Conservation (phyloP, 2,329 filamentous ascomycete species). For the Trichoderma simmonsii region DNA sequence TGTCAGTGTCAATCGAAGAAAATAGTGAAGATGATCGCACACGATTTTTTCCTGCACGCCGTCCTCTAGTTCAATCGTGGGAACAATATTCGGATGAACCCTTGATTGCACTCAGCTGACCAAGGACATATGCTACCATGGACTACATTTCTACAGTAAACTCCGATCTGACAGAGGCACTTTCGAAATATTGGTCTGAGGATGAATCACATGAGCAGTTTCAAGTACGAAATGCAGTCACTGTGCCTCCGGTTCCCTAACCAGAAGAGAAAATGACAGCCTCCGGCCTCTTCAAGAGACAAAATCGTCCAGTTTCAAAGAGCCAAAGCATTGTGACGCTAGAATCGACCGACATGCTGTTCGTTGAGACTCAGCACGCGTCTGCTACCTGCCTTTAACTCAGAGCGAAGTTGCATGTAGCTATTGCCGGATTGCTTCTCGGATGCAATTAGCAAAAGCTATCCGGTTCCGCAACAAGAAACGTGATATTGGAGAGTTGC, state of each 20-base stretch:
- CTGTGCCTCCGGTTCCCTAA: not conserved
- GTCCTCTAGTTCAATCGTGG: not conserved
- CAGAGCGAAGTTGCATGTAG: not conserved
- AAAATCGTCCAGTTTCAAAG: not conserved
- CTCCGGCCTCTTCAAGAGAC: not conserved
- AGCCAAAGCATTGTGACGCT: not conserved
- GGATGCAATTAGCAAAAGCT: not conserved
- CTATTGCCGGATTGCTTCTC: not conserved
- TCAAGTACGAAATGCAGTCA: not conserved
- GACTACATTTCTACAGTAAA: not conserved
- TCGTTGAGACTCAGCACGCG: not conserved
- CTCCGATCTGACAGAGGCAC: not conserved
- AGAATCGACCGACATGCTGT: not conserved
- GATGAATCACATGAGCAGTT: not conserved
- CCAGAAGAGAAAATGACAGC: not conserved
- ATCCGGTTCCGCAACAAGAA: not conserved
- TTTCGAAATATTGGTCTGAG: not conserved
- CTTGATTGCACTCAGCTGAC: not conserved
- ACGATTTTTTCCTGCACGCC: not conserved
- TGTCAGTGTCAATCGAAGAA: not conserved
- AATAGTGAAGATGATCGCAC: not conserved
- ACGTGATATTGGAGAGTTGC: not conserved
- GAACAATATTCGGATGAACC: not conserved
- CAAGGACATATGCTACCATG: not conserved
- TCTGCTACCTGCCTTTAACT: not conserved